Conservation (phyloP, 768 basidiomycete species). For the Rhizopogon vesiculosus region DNA sequence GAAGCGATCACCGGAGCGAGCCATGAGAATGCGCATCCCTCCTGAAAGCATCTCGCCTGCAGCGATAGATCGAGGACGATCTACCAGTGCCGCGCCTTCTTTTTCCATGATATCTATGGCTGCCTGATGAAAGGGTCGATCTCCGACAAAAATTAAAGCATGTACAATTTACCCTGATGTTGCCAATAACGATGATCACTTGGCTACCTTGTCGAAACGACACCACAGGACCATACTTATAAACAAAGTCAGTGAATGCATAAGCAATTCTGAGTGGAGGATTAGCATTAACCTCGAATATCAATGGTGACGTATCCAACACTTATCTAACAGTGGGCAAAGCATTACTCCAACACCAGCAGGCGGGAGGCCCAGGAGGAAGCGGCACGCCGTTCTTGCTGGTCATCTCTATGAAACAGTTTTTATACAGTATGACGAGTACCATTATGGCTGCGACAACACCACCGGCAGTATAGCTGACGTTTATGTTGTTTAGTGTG, state of each 20-base stretch:
- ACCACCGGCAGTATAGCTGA: slow-evolving; percentile 42
- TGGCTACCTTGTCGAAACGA: slow-evolving; percentile 42
- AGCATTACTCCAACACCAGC: slow-evolving; percentile 13
- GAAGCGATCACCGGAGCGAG: slow-evolving; percentile 44
- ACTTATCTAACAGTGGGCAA: slow-evolving; percentile 4
- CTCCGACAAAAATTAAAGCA: background rate
- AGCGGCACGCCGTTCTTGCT: slow-evolving; percentile 6
- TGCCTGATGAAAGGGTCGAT: slow-evolving; percentile 29
- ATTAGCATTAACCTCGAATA: background rate
- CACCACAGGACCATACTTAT: slow-evolving; percentile 56
- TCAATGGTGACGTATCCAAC: background rate
- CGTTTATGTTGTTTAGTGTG: slow-evolving; percentile 25
- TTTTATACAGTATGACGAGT: background rate
- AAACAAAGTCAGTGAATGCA: slow-evolving; percentile 46
- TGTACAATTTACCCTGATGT: background rate
- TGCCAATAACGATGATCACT: slow-evolving; percentile 11
- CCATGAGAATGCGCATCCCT: slow-evolving; percentile 48
- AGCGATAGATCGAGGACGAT: slow-evolving; percentile 44
- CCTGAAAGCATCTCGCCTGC: slow-evolving; percentile 50
- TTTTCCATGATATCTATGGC: slow-evolving; percentile 56
- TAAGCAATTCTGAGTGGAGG: slow-evolving; percentile 8
- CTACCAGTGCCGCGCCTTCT: slow-evolving; percentile 42
- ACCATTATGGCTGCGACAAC: slow-evolving; percentile 34
- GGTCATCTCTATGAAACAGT: too few relatives aligned
- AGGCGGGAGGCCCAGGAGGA: slow-evolving; percentile 15